phyloP scores from a whole-genome alignment of 2,329 filamentous ascomycete species.

The Pseudogymnoascus sp. region DNA sequence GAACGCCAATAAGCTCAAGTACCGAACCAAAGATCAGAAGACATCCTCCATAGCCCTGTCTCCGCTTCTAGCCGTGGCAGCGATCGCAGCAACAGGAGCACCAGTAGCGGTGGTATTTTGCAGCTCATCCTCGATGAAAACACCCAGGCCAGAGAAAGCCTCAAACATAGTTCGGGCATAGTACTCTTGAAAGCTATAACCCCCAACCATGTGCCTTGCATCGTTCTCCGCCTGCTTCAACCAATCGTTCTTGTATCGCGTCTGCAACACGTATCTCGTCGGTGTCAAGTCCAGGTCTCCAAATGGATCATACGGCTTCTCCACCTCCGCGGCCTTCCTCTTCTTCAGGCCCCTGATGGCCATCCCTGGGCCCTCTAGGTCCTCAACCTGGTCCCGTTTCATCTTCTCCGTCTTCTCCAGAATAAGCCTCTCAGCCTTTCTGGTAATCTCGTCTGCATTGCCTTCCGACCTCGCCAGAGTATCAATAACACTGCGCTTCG shows the following conservation, averaged over 20 bases:
- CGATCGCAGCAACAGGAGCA: constrained; percentile 32
- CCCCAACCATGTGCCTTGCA: constrained; percentile 63
- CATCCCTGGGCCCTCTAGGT: constrained; percentile 30
- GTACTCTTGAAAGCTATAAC: constrained; percentile 78
- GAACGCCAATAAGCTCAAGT: not conserved
- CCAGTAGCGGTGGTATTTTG: constrained; percentile 30
- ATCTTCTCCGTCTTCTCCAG: constrained; percentile 63
- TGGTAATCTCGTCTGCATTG: constrained; percentile 51
- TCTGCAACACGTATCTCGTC: constrained; percentile 62
- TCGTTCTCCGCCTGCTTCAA: constrained; percentile 61
- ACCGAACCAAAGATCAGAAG: constrained; percentile 27
- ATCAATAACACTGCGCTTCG: constrained; percentile 62
- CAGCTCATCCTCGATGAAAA: constrained; percentile 71
- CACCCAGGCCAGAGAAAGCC: constrained; percentile 80
- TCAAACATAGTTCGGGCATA: constrained; percentile 75
- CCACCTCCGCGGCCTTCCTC: constrained; percentile 50
- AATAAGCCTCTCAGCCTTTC: constrained; percentile 51
- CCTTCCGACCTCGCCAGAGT: constrained; percentile 55
- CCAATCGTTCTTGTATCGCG: constrained; percentile 68
- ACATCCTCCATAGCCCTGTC: constrained; percentile 45
- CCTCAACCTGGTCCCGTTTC: constrained; percentile 26
- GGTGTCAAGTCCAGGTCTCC: constrained; percentile 64
- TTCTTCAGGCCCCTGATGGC: constrained; percentile 78
- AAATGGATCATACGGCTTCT: constrained; percentile 82
- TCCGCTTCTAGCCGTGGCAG: constrained; percentile 29